Base-by-base conservation (phyloP, 73 alveolate genomes). In the Paramecium pentaurelia region DNA sequence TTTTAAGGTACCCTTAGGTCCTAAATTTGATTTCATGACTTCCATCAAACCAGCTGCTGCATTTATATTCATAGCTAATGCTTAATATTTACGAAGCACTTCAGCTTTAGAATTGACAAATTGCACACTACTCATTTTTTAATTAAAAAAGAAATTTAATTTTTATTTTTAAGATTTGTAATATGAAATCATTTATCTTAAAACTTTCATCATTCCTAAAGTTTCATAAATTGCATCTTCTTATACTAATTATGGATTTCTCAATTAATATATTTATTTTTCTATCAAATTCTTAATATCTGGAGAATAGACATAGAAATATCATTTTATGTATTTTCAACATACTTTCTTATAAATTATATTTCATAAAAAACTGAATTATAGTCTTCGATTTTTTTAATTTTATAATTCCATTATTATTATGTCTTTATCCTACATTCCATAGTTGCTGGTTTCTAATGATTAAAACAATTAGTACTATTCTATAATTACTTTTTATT, bases 1-100 rank as follows among this genome's bases (percentile, higher is more conserved):
- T 92, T 97, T 97, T 80, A 97, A 95, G 45, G 99, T 97, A 28
- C 99, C 99, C 92, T 94, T 96, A 89, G 99, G 99, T 37, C 99
- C 99, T 38, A 97, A 93, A 96, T 97, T 97, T 25, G 98, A 71
- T 88, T 95, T 96, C 68, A 97, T 96, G 60, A 97, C 99, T 88
- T 95, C 98, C 92, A 95, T 96, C 64, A 97, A 96, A 40, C 99
- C 99, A 58, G 95, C 89, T 60, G 99, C 99, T 9, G 99, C 99
- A 58, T 96, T 94, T 77, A 96, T 92, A 92, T 97, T 97, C 96
- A 97, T 97, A 32, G 98, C 98, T 25, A 97, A 96, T 68, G 99
- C 99, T 80, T 97, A 94, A 32, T 95, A 95, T 92, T 96, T 95
- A 60, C 95, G 94, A 89, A 98, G 92, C 89, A 95, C 93, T 80